These are phyloP conservation scores for Clavaria fumosa DNA, from an alignment of 768 basidiomycete genomes.

Conservation along the genomic window DNA sequence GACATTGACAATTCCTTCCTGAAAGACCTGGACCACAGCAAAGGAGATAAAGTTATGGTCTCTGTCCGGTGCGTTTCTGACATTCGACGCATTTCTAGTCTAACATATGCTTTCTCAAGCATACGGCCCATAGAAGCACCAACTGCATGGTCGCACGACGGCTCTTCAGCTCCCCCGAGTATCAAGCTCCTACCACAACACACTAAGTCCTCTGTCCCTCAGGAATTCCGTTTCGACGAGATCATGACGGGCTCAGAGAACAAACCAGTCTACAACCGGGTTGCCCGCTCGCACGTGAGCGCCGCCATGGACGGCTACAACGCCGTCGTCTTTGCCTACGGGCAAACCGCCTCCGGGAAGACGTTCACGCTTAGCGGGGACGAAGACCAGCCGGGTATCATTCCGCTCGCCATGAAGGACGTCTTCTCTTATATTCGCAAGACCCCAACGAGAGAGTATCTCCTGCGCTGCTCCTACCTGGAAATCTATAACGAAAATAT, in stretches of 20 bases:
- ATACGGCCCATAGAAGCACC: conserved; percentile 41
- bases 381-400: conserved; percentile 82
- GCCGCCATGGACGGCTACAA: conserved; percentile 98
- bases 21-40: conserved; percentile 38
- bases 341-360: conserved; percentile 70
- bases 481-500: conserved; percentile 95
- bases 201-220: conserved; percentile 26
- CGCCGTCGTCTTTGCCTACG: conserved; percentile 87
- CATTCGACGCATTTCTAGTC: not conserved
- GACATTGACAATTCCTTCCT: conserved; percentile 51
- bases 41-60: conserved; percentile 75
- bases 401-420: conserved; percentile 84
- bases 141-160: conserved; percentile 35
- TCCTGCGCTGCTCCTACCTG: conserved; percentile 91
- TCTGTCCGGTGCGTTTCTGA: conserved; percentile 48
- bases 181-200: conserved; percentile 48
- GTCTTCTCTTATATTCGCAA: conserved; percentile 73
- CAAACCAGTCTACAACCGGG: conserved; percentile 62
- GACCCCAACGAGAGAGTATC: conserved; percentile 71
- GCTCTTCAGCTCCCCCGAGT: conserved; percentile 22
- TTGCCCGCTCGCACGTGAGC: conserved; percentile 64
- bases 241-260: conserved; percentile 68
- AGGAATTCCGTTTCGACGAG: conserved; percentile 52
- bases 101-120: conserved; percentile 20
- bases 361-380: conserved; percentile 51